Percentiles rank a stretch among this genome's conserved stretches.
Conservation (phyloP, 352 stramenopile genomes). For the Phytophthora tentaculata region DNA sequence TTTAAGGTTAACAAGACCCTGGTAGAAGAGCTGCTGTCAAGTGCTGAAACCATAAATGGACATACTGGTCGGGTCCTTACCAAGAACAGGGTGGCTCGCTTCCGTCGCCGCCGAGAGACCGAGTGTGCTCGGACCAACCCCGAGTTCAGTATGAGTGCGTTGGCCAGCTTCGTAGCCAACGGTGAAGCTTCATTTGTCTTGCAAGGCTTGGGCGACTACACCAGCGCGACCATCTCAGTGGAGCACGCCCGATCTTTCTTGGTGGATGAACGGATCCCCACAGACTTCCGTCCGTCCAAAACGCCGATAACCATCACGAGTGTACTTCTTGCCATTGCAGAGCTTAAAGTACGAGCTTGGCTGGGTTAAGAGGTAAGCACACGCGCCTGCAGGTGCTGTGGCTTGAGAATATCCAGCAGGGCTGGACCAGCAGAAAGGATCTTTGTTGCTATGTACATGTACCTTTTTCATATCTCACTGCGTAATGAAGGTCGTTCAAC, state of each 20-base stretch:
- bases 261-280: conserved; percentile 53
- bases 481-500: conserved; percentile 11
- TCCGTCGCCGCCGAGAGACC: conserved; percentile 48
- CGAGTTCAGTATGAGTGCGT: conserved; percentile 48
- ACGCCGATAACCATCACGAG: conserved; percentile 43
- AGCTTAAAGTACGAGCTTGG: conserved; percentile 46
- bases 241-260: conserved; percentile 56
- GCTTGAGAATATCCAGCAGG: conserved; percentile 8
- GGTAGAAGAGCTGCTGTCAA: conserved; percentile 43
- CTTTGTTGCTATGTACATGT: background rate
- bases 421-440: background rate
- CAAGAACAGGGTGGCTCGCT: conserved; percentile 44
- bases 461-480: background rate
- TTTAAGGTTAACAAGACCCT: conserved; percentile 57
- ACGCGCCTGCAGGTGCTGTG: background rate
- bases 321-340: conserved; percentile 47
- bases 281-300: conserved; percentile 43
- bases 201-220: conserved; percentile 52
- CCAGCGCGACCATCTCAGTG: conserved; percentile 46
- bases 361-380: conserved; percentile 10
- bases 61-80: conserved; percentile 37
- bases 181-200: conserved; percentile 57
- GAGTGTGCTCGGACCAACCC: conserved; percentile 47
- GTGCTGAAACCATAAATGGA: conserved; percentile 29
- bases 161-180: conserved; percentile 50